Evolutionary conservation across 139 green algal species (phyloP), one percentile per base, ranked within the genome.

Genomic region (Asterochloris erici): DNA sequence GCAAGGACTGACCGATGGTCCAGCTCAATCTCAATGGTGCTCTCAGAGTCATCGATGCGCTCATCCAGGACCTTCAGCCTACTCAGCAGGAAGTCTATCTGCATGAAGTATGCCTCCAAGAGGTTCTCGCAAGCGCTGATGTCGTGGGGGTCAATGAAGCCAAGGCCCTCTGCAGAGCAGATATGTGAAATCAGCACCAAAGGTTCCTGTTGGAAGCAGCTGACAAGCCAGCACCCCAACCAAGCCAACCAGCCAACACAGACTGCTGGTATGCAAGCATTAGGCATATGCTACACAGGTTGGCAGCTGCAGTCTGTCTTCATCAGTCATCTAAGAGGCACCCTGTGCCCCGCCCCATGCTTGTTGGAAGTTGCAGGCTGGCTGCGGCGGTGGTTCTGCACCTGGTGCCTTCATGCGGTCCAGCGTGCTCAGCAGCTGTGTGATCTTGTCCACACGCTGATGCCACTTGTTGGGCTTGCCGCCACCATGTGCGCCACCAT

Each of bases 41-140:
- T 87, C 76, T 91, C 88, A 11, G 68, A 81, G 23, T 79, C 85
- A 21, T 88, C 75, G 15, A 83, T 84, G 24, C 76, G 78, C 75
- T 88, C 85, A 14, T 86, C 79, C 24, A 89, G 21, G 60, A 68
- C 21, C n/a, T 75, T 69, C 79, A 90, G 47, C 14, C 87, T 78
- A 21, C 82, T 79, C 68, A 86, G 61, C 74, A 89, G 80, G 63
- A 47, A 74, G 73, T 89, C 83, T 24, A 87, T 68, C 82, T 89
- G 88, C 74, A 91, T 82, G 78, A 84, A 91, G 83, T 90, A 90
- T 23, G 78, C 77, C 78, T 91, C 88, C 63, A 91, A 83, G 74
- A 91, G 75, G 68, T 89, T 81, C 68, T 89, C 88, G 2, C 66
- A 76, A 12, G 79, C 77, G 78, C 82, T 78, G 63, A 89, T 85